These are phyloP conservation scores for Rhynchospora breviuscula DNA, from an alignment of 176 grass and related monocot species.

Conservation along the genomic window DNA sequence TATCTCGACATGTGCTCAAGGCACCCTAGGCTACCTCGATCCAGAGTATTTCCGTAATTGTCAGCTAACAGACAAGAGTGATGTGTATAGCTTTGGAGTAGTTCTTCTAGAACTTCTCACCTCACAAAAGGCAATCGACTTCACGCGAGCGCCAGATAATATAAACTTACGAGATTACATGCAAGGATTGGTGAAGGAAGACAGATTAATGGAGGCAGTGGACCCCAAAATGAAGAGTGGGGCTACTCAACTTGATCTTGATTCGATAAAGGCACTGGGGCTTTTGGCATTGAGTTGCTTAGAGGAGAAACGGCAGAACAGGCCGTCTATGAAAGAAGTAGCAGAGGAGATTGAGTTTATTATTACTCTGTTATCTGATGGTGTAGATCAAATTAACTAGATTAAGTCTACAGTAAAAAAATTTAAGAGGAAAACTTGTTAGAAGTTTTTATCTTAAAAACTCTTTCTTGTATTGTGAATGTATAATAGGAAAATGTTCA, in stretches of 20 bases:
- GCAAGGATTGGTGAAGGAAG: slow-evolving; percentile 40
- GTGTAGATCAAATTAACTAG: neutral
- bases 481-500: neutral
- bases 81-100: slow-evolving; percentile 22
- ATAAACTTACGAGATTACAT: slow-evolving; percentile 61
- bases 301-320: slow-evolving; percentile 64
- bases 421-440: neutral
- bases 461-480: neutral
- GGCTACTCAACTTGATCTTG: slow-evolving; percentile 48
- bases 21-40: slow-evolving; percentile 17
- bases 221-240: slow-evolving; percentile 34
- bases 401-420: neutral
- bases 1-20: neutral
- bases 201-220: slow-evolving; percentile 44
- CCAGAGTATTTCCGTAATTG: slow-evolving; percentile 14
- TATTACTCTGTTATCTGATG: slow-evolving; percentile 41
- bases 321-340: slow-evolving; percentile 78
- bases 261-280: slow-evolving; percentile 64
- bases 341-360: slow-evolving; percentile 81
- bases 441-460: neutral
- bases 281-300: slow-evolving; percentile 59
- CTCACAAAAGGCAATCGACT: slow-evolving; percentile 48
- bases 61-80: slow-evolving; percentile 19
- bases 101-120: slow-evolving; percentile 30
- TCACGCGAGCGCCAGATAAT: slow-evolving; percentile 39